These are phyloP conservation scores for Viridothelium virens DNA, from an alignment of 495 filamentous ascomycete genomes.

Conservation along the genomic window DNA sequence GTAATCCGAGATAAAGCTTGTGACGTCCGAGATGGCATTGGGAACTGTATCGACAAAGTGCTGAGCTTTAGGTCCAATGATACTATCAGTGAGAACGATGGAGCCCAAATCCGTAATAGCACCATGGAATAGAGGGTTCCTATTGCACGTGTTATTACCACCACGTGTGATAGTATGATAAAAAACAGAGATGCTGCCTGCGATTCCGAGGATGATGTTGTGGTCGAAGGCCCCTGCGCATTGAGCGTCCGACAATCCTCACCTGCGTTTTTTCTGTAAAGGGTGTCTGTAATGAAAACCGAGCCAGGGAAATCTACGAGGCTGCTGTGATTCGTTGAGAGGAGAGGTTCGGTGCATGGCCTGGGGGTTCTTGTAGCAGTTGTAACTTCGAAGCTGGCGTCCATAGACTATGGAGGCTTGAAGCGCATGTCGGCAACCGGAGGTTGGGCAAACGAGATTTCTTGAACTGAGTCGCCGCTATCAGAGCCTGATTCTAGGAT, in stretches of 20 bases:
- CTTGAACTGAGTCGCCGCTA: conserved; percentile 32
- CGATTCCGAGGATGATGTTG: conserved; percentile 41
- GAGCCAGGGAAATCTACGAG: neutral
- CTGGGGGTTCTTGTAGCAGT: conserved; percentile 23
- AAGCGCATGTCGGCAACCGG: conserved; percentile 31
- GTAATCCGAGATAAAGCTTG: conserved; percentile 51
- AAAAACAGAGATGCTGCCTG: conserved; percentile 41
- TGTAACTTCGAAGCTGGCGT: conserved; percentile 16
- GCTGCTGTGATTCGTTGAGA: neutral
- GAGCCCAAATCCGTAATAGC: conserved; percentile 68
- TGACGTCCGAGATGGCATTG: conserved; percentile 14
- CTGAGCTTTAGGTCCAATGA: conserved; percentile 58
- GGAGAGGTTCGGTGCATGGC: conserved; percentile 8
- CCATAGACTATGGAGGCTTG: conserved; percentile 27
- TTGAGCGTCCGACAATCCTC: conserved; percentile 61
- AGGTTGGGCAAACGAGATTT: conserved; percentile 36
- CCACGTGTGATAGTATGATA: conserved; percentile 63
- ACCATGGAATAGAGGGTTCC: conserved; percentile 58
- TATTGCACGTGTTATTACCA: conserved; percentile 62
- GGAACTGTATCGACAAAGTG: conserved; percentile 53
- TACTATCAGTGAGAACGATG: conserved; percentile 53
- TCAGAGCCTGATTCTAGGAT: conserved; percentile 10
- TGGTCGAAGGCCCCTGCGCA: conserved; percentile 51
- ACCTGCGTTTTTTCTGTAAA: conserved; percentile 15
- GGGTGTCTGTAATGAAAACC: neutral